phyloP scores from a whole-genome alignment of 805 yeast species.

The Starmerella floris region DNA sequence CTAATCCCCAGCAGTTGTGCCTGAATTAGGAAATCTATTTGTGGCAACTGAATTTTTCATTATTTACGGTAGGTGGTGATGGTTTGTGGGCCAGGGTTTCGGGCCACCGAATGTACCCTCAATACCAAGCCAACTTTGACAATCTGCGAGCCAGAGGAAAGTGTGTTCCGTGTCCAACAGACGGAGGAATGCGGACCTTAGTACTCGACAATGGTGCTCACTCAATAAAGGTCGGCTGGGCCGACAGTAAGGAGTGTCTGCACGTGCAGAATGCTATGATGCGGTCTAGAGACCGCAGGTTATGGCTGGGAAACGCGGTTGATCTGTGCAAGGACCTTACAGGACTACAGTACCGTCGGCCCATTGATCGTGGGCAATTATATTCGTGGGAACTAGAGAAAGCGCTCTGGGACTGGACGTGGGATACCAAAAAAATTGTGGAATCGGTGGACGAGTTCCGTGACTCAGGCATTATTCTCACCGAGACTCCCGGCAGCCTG shows the following conservation, averaged over 20 bases:
- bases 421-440: conserved; percentile 27
- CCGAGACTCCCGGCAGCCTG: conserved; percentile 71
- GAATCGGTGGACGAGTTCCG: conserved; percentile 28
- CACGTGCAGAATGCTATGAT: conserved; percentile 57
- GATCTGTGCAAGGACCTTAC: conserved; percentile 56
- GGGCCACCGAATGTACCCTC: too few relatives aligned
- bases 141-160: too few relatives aligned
- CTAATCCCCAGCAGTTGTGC: too few relatives aligned
- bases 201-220: conserved; percentile 87
- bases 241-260: conserved; percentile 31
- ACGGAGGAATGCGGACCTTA: conserved; percentile 25
- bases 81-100: too few relatives aligned
- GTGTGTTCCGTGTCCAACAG: too few relatives aligned
- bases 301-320: conserved; percentile 61
- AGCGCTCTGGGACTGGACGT: conserved; percentile 76
- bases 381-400: conserved; percentile 85
- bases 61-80: too few relatives aligned
- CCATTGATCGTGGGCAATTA: conserved; percentile 78
- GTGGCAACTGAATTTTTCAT: neutral
- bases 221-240: conserved; percentile 53
- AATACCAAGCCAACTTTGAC: too few relatives aligned
- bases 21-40: too few relatives aligned
- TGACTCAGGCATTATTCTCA: conserved; percentile 50
- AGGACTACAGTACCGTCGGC: conserved; percentile 61
- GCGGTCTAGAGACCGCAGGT: conserved; percentile 59